Evolutionary conservation across 2,329 filamentous ascomycete species (phyloP).

Genomic region (Sarocladium strictum): DNA sequence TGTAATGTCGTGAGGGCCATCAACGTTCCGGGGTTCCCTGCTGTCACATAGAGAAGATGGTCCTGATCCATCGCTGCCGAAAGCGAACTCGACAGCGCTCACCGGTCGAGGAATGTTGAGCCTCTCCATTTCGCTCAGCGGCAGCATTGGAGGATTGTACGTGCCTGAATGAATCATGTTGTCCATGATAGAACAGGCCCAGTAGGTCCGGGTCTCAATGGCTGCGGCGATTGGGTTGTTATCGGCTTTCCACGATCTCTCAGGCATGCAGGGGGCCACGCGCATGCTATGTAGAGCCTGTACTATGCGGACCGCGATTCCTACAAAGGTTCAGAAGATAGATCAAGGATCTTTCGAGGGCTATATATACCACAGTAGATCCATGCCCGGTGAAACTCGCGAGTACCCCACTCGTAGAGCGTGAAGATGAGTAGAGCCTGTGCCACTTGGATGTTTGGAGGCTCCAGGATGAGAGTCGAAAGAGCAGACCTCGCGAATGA

Average conservation of each 20-base stretch:
- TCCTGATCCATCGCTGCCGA: conserved; percentile 23
- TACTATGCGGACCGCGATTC: conserved; percentile 33
- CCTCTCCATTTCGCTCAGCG: conserved; percentile 27
- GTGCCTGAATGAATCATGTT: conserved; percentile 36
- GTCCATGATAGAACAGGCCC: conserved; percentile 40
- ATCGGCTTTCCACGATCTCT: conserved; percentile 12
- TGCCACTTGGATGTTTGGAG: conserved; percentile 27
- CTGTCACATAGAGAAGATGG: conserved; percentile 2
- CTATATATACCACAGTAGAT: conserved; percentile 28
- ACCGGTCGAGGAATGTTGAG: conserved; percentile 24
- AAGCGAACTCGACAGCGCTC: conserved; percentile 31
- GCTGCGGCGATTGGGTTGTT: conserved; percentile 19
- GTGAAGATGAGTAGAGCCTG: conserved; percentile 34
- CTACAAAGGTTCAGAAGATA: conserved; percentile 11
- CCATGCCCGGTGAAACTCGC: conserved; percentile 37
- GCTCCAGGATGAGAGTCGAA: conserved; percentile 19
- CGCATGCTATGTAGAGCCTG: conserved; percentile 26
- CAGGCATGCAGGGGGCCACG: conserved; percentile 21
- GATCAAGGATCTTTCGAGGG: neutral
- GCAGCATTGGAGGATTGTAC: conserved; percentile 30
- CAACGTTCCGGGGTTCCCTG: neutral
- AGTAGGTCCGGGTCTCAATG: conserved; percentile 34
- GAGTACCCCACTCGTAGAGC: conserved; percentile 35
- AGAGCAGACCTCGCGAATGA: conserved; percentile 22
- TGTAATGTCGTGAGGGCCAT: conserved; percentile 15